phyloP scores from a whole-genome alignment of 306 rosid species.

The Luffa acutangula region DNA sequence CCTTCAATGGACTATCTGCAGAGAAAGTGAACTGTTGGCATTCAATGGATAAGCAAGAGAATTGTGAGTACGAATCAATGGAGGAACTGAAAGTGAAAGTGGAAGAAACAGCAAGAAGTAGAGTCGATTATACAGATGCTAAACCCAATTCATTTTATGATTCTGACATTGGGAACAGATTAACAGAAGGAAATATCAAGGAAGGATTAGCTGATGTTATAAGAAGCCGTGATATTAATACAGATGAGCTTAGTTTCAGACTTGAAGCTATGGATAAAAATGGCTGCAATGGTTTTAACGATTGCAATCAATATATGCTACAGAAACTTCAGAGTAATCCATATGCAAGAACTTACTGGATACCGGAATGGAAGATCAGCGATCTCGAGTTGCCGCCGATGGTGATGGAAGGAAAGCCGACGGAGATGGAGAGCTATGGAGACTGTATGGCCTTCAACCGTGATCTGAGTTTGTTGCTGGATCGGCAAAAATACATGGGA shows the following conservation, averaged over 20 bases:
- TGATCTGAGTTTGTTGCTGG: background rate
- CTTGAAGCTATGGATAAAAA: background rate
- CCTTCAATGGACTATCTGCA: background rate
- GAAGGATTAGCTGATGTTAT: slow-evolving; percentile 12
- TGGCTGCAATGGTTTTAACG: background rate
- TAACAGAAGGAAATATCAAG: slow-evolving; percentile 18
- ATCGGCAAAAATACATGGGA: slow-evolving; percentile 1
- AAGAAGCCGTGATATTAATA: background rate
- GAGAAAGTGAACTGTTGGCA: background rate
- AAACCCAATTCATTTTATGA: slow-evolving; percentile 9
- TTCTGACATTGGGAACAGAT: slow-evolving; percentile 10
- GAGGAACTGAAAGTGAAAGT: slow-evolving; percentile 9
- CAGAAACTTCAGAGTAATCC: background rate
- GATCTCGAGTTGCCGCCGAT: background rate
- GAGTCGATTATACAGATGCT: background rate
- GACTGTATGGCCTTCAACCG: background rate
- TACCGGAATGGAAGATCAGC: background rate
- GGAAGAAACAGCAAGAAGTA: background rate
- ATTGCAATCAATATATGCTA: background rate
- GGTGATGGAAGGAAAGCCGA: slow-evolving; percentile 11
- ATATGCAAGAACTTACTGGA: background rate
- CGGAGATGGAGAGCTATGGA: background rate
- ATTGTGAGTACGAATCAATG: background rate
- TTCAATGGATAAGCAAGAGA: background rate
- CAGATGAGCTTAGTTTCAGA: background rate